phyloP scores from a whole-genome alignment of 352 stramenopile genomes.

The Phytopythium helicoides region DNA sequence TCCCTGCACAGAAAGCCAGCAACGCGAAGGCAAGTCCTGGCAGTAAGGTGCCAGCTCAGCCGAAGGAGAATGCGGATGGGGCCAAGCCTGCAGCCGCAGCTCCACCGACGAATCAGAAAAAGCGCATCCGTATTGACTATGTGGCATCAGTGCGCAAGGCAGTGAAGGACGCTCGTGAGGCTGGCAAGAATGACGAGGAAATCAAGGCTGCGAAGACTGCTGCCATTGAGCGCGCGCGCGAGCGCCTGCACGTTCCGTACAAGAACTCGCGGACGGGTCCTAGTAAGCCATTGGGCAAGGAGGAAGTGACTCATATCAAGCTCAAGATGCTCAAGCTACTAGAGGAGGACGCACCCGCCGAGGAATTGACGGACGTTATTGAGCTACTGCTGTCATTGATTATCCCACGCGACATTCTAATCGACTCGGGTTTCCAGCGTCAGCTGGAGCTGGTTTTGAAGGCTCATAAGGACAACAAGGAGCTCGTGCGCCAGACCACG shows the following conservation, averaged over 20 bases:
- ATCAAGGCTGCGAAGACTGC: conserved; percentile 61
- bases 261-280: conserved; percentile 72
- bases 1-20: conserved; percentile 30
- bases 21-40: conserved; percentile 27
- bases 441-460: conserved; percentile 78
- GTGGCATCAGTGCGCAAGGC: conserved; percentile 82
- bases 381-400: conserved; percentile 79
- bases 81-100: conserved; percentile 4
- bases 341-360: conserved; percentile 74
- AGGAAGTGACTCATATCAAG: conserved; percentile 83
- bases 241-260: conserved; percentile 76
- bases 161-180: conserved; percentile 72
- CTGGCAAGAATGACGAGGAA: conserved; percentile 76
- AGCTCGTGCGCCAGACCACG: conserved; percentile 79
- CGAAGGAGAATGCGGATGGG: conserved; percentile 1
- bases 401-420: conserved; percentile 68
- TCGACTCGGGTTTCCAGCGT: conserved; percentile 69
- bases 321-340: conserved; percentile 84
- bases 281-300: conserved; percentile 76
- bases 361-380: conserved; percentile 80
- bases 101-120: conserved; percentile 51
- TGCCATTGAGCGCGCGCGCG: conserved; percentile 72
- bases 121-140: conserved; percentile 84
- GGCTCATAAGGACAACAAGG: conserved; percentile 85
- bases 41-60: conserved; percentile 18